Evolutionary conservation across 306 rosid genomes (phyloP).

Genomic region (Vicia villosa): DNA sequence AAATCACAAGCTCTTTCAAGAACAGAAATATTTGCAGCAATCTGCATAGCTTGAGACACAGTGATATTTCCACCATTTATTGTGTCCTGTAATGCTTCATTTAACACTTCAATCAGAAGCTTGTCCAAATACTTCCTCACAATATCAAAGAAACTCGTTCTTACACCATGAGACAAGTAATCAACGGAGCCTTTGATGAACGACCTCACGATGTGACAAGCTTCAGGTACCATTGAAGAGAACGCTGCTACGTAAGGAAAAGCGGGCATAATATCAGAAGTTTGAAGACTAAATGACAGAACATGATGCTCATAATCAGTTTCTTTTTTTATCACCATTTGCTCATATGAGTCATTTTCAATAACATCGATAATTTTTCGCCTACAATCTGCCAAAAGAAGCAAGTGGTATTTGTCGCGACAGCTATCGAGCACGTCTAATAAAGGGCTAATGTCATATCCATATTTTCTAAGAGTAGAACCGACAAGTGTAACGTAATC

Average conservation of each 20-base stretch:
- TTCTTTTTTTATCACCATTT: conserved; percentile 83
- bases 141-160: conserved; percentile 52
- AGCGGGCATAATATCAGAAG: conserved; percentile 82
- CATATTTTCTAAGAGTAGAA: conserved; percentile 75
- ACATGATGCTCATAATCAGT: conserved; percentile 74
- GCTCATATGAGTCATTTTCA: conserved; percentile 74
- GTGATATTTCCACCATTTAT: conserved; percentile 62
- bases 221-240: conserved; percentile 87
- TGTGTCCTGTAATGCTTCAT: conserved; percentile 62
- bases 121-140: conserved; percentile 75
- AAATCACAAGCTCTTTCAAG: conserved; percentile 93
- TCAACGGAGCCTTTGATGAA: conserved; percentile 88
- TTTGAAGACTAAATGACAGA: conserved; percentile 69
- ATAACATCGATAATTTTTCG: conserved; percentile 56
- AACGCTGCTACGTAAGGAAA: conserved; percentile 86
- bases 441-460: conserved; percentile 72
- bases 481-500: conserved; percentile 87
- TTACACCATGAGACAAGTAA: conserved; percentile 66
- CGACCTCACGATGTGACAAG: conserved; percentile 75
- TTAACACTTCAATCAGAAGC: conserved; percentile 69
- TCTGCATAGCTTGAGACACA: conserved; percentile 93
- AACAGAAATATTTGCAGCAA: conserved; percentile 83
- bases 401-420: conserved; percentile 68
- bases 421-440: conserved; percentile 67
- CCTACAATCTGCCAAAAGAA: conserved; percentile 73